Evolutionary conservation across 2,329 filamentous ascomycete genomes (phyloP).

Genomic region (Lomentospora prolificans): DNA sequence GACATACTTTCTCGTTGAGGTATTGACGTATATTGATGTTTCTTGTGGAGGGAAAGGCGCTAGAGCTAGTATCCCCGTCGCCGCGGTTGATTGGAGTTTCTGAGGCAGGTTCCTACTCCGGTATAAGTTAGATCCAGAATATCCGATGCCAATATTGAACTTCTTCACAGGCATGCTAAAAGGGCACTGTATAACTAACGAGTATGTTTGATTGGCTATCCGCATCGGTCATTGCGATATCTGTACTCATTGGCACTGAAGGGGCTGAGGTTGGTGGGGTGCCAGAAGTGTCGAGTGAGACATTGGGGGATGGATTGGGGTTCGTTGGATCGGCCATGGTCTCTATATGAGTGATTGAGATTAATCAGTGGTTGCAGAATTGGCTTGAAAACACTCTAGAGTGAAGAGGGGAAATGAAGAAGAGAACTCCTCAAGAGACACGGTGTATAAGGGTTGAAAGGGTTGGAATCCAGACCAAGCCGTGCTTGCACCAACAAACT

Average conservation of each 20-base stretch:
- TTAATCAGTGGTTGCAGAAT: no score
- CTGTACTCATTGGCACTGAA: neutral
- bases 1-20: conserved; percentile 1
- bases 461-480: no score
- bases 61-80: neutral
- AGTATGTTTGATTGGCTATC: neutral
- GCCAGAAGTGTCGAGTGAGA: neutral
- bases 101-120: neutral
- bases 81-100: neutral
- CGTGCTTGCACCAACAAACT: neutral
- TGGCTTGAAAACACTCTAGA: neutral
- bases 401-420: no score
- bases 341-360: no score
- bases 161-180: neutral
- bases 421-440: no score
- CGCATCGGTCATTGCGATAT: conserved; percentile 1
- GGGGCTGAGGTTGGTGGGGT: neutral
- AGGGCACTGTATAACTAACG: neutral
- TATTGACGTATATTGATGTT: conserved; percentile 1
- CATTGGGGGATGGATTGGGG: neutral
- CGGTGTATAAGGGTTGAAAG: no score
- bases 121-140: neutral
- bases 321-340: neutral
- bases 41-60: neutral
- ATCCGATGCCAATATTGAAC: neutral